phyloP scores from a whole-genome alignment of 2,329 filamentous ascomycete species.

The Stemphylium lycopersici region DNA sequence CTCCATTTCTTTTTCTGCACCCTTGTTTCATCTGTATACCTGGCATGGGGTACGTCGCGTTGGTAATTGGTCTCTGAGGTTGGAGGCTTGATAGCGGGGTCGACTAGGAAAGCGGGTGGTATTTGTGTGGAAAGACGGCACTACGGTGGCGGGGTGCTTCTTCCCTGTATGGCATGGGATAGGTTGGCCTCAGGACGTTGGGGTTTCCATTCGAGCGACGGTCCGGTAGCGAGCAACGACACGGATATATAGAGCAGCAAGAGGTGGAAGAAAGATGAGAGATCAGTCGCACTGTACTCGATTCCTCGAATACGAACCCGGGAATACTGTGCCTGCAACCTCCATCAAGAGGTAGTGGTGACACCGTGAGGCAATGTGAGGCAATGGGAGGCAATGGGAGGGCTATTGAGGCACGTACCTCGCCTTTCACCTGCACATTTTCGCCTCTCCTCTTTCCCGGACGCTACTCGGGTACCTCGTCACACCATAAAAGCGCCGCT shows the following conservation, averaged over 20 bases:
- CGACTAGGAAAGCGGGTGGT: conserved; percentile 10
- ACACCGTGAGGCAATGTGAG: background rate
- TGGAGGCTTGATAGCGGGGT: conserved; percentile 32
- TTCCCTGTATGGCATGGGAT: conserved; percentile 12
- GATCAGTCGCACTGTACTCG: background rate
- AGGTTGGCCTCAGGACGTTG: conserved; percentile 3
- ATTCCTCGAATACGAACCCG: background rate
- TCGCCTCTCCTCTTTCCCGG: conserved; percentile 35
- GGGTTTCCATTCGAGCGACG: background rate
- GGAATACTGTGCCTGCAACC: background rate
- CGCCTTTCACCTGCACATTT: conserved; percentile 13
- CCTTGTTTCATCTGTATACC: conserved; percentile 33
- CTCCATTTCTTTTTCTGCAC: conserved; percentile 20
- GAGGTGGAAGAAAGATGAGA: background rate
- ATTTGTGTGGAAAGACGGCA: conserved; percentile 19
- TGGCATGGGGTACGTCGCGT: conserved; percentile 16
- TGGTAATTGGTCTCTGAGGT: conserved; percentile 30
- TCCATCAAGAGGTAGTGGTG: conserved; percentile 2
- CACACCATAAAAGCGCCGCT: conserved; percentile 24
- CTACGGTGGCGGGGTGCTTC: conserved; percentile 16
- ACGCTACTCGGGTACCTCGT: conserved; percentile 21
- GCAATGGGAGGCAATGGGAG: background rate
- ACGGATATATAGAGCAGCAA: background rate
- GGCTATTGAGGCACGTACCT: conserved; percentile 17
- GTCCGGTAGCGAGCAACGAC: background rate